A percentile compares a stretch with the other conserved stretches of the same genome.
Conservation (phyloP, 768 basidiomycete species). For the Podaxis pistillaris region DNA sequence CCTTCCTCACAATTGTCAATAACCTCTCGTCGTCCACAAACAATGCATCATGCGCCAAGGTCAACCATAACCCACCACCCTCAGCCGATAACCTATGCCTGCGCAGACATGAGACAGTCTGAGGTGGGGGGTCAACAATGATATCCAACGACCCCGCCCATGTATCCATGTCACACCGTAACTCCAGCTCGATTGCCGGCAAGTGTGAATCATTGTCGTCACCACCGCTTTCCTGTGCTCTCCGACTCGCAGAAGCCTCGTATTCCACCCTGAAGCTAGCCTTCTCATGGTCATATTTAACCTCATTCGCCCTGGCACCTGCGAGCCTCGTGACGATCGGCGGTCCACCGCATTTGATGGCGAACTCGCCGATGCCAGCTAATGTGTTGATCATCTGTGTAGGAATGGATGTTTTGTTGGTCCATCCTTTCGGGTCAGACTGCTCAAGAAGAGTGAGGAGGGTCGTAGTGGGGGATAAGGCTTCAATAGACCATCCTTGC, state of each 20-base stretch:
- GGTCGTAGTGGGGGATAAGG: constrained; percentile 92
- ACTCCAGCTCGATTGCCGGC: constrained; percentile 79
- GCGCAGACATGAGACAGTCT: constrained; percentile 75
- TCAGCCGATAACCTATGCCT: constrained; percentile 83
- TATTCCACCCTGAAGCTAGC: constrained; percentile 83
- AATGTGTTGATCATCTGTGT: constrained; percentile 89
- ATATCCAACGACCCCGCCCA: constrained; percentile 86
- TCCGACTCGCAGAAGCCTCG: constrained; percentile 57
- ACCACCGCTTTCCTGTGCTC: constrained; percentile 22
- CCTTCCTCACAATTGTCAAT: constrained; percentile 70
- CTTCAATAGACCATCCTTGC: constrained; percentile 98
- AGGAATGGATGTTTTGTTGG: constrained; percentile 91
- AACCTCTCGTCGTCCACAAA: constrained; percentile 77
- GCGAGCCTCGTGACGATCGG: constrained; percentile 85
- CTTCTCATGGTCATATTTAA: constrained; percentile 88
- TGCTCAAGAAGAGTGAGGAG: constrained; percentile 93
- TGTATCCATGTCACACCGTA: constrained; percentile 88
- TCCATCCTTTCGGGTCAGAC: constrained; percentile 97
- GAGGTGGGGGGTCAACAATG: constrained; percentile 91
- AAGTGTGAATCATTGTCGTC: constrained; percentile 30
- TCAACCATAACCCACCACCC: constrained; percentile 94
- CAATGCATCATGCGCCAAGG: constrained; percentile 82
- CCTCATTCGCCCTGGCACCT: constrained; percentile 70
- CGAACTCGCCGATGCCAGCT: constrained; percentile 92
- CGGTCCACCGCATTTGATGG: constrained; percentile 93